Conservation (phyloP, 75 land plant species). For the Larix kaempferi region DNA sequence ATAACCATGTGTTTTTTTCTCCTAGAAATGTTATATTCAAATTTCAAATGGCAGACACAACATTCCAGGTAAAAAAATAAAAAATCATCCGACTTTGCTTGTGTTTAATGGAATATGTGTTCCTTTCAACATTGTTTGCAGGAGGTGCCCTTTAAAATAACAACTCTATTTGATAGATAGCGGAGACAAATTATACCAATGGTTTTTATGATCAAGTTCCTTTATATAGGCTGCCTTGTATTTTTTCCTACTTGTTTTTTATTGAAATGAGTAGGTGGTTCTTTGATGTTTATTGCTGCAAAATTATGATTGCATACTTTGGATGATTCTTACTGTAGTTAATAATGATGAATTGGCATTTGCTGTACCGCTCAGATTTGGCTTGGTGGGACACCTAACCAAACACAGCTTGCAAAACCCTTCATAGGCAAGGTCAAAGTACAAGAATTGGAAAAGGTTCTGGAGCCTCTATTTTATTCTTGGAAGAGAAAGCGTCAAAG, state of each 20-base stretch:
- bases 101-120: background rate
- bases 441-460: constrained; percentile 85
- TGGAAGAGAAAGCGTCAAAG: constrained; percentile 63
- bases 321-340: background rate
- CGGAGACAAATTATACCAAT: background rate
- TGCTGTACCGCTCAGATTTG: constrained; percentile 54
- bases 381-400: constrained; percentile 95
- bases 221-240: background rate
- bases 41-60: no score
- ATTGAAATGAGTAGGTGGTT: background rate
- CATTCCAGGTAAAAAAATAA: background rate
- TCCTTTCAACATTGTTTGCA: background rate
- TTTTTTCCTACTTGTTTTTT: background rate
- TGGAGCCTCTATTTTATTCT: constrained; percentile 82
- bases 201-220: background rate
- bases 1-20: no score
- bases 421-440: constrained; percentile 93
- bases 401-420: constrained; percentile 67
- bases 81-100: background rate
- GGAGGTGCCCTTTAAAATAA: background rate
- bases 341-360: background rate
- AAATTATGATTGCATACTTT: background rate
- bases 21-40: no score
- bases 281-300: background rate
- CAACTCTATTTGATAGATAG: background rate